Percentiles rank a stretch among this genome's conserved stretches.
phyloP scores from a whole-genome alignment of 129 eudicot species.

The Silybum marianum region DNA sequence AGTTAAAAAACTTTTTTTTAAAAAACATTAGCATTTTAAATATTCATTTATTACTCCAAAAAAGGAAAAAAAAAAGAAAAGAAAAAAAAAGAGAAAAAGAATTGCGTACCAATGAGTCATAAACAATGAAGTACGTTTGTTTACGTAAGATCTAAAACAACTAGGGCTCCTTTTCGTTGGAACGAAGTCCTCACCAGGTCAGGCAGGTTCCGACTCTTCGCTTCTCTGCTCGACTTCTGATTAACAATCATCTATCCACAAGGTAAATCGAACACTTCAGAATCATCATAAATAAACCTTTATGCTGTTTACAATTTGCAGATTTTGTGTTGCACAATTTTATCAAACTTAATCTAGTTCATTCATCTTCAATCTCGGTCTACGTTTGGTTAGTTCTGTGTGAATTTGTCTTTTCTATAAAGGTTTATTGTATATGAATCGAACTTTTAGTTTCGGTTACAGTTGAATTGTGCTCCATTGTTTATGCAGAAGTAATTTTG shows the following conservation, averaged over 20 bases:
- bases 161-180: slow-evolving; percentile 23
- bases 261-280: slow-evolving; percentile 8
- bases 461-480: slow-evolving; percentile 24
- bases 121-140: slow-evolving; percentile 17
- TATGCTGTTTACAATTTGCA: not conserved
- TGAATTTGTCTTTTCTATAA: not conserved
- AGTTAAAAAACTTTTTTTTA: too few relatives aligned
- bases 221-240: slow-evolving; percentile 25
- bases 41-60: not conserved
- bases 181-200: slow-evolving; percentile 22
- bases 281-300: slow-evolving; percentile 5
- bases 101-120: not conserved
- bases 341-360: not conserved
- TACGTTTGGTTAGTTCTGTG: not conserved
- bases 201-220: not conserved
- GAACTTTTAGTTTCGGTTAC: not conserved
- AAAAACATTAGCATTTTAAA: not conserved
- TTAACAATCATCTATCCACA: not conserved
- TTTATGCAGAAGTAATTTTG: not conserved
- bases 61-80: not conserved
- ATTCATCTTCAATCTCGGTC: slow-evolving; percentile 6
- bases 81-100: not conserved
- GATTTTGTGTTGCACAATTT: not conserved
- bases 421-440: not conserved
- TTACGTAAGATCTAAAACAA: slow-evolving; percentile 33